A percentile compares a stretch with the other conserved stretches of the same genome.
Evolutionary conservation across 2,329 filamentous ascomycete genomes (phyloP).

Genomic region (Neoscytalidium dimidiatum): DNA sequence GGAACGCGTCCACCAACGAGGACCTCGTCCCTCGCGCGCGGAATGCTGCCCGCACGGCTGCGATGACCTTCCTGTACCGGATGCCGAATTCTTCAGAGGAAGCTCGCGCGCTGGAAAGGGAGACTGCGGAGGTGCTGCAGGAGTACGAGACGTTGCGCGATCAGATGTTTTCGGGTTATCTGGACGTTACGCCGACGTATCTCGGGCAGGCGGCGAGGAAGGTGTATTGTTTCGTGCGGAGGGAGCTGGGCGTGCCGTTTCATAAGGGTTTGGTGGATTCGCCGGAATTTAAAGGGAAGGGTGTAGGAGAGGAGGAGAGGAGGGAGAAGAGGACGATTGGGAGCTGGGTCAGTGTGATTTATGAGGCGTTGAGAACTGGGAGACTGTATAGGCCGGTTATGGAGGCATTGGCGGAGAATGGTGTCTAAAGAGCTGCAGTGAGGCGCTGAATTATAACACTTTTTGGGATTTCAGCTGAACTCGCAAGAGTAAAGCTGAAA

Average conservation of each 20-base stretch:
- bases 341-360: constrained; percentile 25
- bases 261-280: constrained; percentile 26
- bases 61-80: not conserved
- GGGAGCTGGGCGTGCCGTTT: constrained; percentile 34
- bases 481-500: not conserved
- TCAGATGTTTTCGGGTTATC: constrained; percentile 18
- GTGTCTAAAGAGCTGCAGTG: not conserved
- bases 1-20: constrained; percentile 1
- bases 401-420: constrained; percentile 14
- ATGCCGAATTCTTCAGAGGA: not conserved
- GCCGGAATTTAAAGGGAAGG: constrained; percentile 17
- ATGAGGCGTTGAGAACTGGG: constrained; percentile 26
- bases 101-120: not conserved
- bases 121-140: not conserved
- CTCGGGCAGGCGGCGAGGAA: constrained; percentile 34
- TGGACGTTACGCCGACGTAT: constrained; percentile 22
- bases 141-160: not conserved
- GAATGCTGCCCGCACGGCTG: not conserved
- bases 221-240: constrained; percentile 40
- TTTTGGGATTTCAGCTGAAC: not conserved
- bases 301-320: not conserved
- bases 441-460: too few relatives aligned
- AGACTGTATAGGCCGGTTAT: constrained; percentile 17
- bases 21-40: not conserved
- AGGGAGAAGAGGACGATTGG: constrained; percentile 23